phyloP scores from a whole-genome alignment of 345 rosid species.

The Boechera divaricarpa region DNA sequence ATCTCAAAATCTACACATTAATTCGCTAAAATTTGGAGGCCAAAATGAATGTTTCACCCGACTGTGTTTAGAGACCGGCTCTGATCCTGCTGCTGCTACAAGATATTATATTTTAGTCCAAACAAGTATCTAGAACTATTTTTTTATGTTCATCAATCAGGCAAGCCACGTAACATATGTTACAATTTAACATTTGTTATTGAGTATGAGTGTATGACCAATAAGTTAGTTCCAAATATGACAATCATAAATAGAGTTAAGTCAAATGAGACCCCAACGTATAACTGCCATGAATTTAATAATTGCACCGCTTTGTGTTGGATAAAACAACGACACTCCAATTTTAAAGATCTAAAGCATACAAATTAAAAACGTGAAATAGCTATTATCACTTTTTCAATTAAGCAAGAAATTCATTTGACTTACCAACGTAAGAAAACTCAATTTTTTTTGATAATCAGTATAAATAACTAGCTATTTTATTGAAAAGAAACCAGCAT shows the following conservation, averaged over 20 bases:
- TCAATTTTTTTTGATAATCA: too few relatives aligned
- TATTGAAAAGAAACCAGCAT: too few relatives aligned
- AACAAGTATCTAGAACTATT: background rate
- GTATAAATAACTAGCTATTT: too few relatives aligned
- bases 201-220: conserved; percentile 15
- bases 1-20: too few relatives aligned
- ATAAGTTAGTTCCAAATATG: conserved; percentile 22
- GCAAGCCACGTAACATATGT: conserved; percentile 12
- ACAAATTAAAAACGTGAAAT: conserved; percentile 11
- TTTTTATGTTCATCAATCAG: background rate
- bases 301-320: conserved; percentile 26
- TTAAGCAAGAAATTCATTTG: too few relatives aligned
- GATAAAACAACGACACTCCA: conserved; percentile 35
- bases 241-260: conserved; percentile 33
- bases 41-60: too few relatives aligned
- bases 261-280: background rate
- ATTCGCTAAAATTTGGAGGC: too few relatives aligned
- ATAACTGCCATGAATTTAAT: conserved; percentile 21
- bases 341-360: background rate
- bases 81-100: too few relatives aligned
- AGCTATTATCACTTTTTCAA: too few relatives aligned
- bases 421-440: too few relatives aligned
- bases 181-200: background rate
- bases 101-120: background rate
- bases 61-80: too few relatives aligned